phyloP scores from a whole-genome alignment of 148 eudicot species.

The Agrostemma githago region DNA sequence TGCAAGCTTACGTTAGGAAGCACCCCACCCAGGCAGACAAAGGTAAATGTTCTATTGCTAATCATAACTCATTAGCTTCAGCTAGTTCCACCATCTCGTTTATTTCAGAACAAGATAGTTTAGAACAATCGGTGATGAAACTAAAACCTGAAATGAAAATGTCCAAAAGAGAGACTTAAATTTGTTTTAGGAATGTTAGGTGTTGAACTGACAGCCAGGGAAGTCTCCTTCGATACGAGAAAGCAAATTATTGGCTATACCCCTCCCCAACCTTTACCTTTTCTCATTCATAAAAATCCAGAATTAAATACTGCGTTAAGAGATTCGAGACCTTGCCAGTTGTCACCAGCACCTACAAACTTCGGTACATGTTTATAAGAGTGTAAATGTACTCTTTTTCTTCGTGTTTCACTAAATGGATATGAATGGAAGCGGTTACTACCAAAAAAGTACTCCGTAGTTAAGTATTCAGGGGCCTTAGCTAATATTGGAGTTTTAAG shows the following conservation, averaged over 20 bases:
- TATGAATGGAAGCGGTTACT: not conserved
- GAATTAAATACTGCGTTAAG: too few relatives aligned
- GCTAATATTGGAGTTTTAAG: not conserved
- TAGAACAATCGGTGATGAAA: not conserved
- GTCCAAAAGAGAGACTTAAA: not conserved
- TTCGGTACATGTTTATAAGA: too few relatives aligned
- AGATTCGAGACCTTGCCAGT: too few relatives aligned
- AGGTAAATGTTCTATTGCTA: slow-evolving; percentile 40
- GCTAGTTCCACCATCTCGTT: not conserved
- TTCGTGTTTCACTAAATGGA: not conserved
- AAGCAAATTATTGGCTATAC: not conserved
- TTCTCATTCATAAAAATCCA: too few relatives aligned
- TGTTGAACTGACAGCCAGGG: not conserved
- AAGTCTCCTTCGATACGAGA: not conserved
- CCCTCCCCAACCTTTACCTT: not conserved
- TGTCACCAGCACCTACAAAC: too few relatives aligned
- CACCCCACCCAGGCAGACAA: slow-evolving; percentile 71
- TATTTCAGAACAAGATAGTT: not conserved
- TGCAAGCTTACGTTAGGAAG: slow-evolving; percentile 97
- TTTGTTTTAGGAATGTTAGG: too few relatives aligned
- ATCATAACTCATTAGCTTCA: not conserved
- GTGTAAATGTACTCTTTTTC: not conserved
- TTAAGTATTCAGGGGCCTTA: not conserved
- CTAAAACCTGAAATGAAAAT: not conserved
- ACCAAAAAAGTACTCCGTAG: not conserved